Percentiles rank a stretch among this genome's conserved stretches.
Conservation (phyloP, 192 early-diverging fungal species). For the Physocladia obscura region DNA sequence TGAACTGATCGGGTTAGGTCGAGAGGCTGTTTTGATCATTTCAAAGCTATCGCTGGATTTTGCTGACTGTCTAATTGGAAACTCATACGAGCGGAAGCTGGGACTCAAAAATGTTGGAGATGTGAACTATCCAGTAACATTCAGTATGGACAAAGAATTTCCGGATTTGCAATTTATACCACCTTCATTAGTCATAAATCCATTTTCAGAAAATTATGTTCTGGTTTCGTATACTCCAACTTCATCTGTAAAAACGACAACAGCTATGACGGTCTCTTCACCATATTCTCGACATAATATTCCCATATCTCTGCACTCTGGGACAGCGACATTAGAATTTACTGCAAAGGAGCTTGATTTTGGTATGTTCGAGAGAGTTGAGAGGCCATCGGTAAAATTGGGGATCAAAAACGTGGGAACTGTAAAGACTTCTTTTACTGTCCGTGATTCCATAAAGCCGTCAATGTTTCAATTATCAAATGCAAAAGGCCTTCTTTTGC, state of each 20-base stretch:
- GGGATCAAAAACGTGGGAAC: constrained; percentile 55
- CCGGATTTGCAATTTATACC: constrained; percentile 55
- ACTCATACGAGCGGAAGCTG: constrained; percentile 64
- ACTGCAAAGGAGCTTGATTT: constrained; percentile 49
- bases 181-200: constrained; percentile 52
- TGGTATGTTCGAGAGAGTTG: constrained; percentile 64
- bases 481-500: constrained; percentile 47
- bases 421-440: constrained; percentile 52
- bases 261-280: constrained; percentile 54
- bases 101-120: constrained; percentile 67
- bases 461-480: constrained; percentile 53
- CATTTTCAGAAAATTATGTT: constrained; percentile 56
- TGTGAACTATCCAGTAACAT: constrained; percentile 66
- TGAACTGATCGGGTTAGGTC: constrained; percentile 58
- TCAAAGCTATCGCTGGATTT: constrained; percentile 60
- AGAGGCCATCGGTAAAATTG: constrained; percentile 42
- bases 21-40: constrained; percentile 66
- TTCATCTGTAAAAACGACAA: constrained; percentile 44
- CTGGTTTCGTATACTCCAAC: constrained; percentile 55
- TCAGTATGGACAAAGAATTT: constrained; percentile 55
- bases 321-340: constrained; percentile 55
- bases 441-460: constrained; percentile 49
- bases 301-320: constrained; percentile 58
- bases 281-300: constrained; percentile 61
- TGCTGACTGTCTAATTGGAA: constrained; percentile 64